Base-by-base conservation (phyloP, 371 early-diverging fungal species). In the Dinochytrium kinnereticum region DNA sequence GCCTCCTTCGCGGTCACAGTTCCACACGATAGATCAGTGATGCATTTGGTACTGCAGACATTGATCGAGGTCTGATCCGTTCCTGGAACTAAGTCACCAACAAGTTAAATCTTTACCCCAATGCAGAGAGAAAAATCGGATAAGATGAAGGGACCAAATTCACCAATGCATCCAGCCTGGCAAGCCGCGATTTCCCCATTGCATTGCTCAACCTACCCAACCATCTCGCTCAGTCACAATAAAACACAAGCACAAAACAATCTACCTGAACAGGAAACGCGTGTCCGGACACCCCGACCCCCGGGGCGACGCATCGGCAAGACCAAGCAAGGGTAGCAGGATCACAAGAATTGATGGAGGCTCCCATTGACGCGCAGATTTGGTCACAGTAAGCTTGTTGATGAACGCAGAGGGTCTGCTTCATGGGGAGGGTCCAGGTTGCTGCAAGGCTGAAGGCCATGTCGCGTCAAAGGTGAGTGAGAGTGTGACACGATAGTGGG, bases 361-460 rank as follows among this genome's bases (percentile, higher is more conserved):
- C 49, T 13, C 49, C 49, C 21, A 10, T 5, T 13, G 26, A 13
- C 5, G n/a, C 26, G 26, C 55, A 53, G 55, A 53, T 26, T 5
- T 53, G 7, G 55, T 13, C 10, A 26, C 55, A 53, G 26, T 21
- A 53, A 26, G 55, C 13, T 5, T 7, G 10, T 13, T 53, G 13
- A 5, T 53, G 55, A 26, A 53, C 26, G 55, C 55, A 53, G 26
- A 53, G 55, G 5, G 55, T 53, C 26, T 7, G 7, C 24, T 53
- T 53, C 55, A 53, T 53, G 55, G 55, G 55, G 55, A 53, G 13
- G 24, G 55, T 15, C 55, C 55, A 53, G 26, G 55, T n/a, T 53
- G 13, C 7, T 5, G 55, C 13, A 5, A 53, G 26, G 5, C 17
- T 15, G 55, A 53, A 53, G 49, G 49, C 49, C 44, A 44, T 44